These are phyloP conservation scores for Xylaria scruposa DNA, from an alignment of 495 filamentous ascomycete genomes.

Conservation along the genomic window DNA sequence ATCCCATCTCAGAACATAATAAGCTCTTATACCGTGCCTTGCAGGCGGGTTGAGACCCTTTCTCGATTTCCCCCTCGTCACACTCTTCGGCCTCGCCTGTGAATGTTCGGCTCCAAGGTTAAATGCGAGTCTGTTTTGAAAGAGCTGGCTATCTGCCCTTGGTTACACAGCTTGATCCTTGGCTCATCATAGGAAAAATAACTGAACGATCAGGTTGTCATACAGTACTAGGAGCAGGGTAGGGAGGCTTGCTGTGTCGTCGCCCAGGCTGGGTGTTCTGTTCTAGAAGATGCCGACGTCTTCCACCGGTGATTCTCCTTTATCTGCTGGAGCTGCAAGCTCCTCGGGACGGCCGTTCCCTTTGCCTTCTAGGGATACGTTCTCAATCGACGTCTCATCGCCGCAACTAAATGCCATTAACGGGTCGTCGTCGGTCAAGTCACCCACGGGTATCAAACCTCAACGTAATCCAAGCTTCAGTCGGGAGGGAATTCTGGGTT, in stretches of 20 bases:
- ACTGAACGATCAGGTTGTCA: slow-evolving; percentile 1
- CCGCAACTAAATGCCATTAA: slow-evolving; percentile 50
- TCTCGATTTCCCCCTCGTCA: slow-evolving; percentile 26
- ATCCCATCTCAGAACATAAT: slow-evolving; percentile 40
- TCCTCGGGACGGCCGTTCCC: slow-evolving; percentile 51
- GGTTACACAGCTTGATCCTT: slow-evolving; percentile 19
- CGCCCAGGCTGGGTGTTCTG: not conserved
- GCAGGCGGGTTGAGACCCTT: slow-evolving; percentile 37
- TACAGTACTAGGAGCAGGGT: slow-evolving; percentile 14
- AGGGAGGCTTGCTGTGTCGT: slow-evolving; percentile 21
- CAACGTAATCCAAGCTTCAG: slow-evolving; percentile 58
- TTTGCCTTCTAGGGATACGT: slow-evolving; percentile 51
- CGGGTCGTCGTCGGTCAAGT: slow-evolving; percentile 54
- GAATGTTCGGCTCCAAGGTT: slow-evolving; percentile 32
- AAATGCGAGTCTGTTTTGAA: slow-evolving; percentile 36
- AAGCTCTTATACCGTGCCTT: slow-evolving; percentile 44
- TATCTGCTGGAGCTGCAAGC: slow-evolving; percentile 48
- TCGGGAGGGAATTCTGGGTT: slow-evolving; percentile 64
- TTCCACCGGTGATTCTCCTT: slow-evolving; percentile 58
- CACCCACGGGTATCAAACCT: slow-evolving; percentile 55
- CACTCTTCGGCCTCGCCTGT: slow-evolving; percentile 22
- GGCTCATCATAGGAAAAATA: not conserved
- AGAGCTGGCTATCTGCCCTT: slow-evolving; percentile 15
- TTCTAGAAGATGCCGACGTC: slow-evolving; percentile 53
- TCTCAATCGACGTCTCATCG: slow-evolving; percentile 56